Conservation (phyloP, 768 basidiomycete species). For the Phlebiopsis flavidoalba region DNA sequence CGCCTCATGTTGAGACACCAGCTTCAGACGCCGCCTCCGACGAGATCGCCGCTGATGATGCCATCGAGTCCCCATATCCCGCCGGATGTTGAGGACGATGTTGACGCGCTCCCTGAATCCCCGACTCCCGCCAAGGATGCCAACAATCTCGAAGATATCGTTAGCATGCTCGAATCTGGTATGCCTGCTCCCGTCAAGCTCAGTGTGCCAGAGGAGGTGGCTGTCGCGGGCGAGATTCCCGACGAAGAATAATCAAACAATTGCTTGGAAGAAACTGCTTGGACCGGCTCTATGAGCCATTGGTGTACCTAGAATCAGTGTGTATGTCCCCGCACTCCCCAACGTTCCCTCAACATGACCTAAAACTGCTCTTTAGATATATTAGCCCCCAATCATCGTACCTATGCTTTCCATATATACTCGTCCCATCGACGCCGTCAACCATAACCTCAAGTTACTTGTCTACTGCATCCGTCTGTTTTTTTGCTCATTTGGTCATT, state of each 20-base stretch:
- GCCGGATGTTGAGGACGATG: neutral
- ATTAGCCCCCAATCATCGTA: neutral
- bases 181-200: conserved; percentile 5
- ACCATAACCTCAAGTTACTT: too few relatives aligned
- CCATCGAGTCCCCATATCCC: conserved; percentile 9
- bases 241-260: conserved; percentile 7
- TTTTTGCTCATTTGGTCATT: neutral
- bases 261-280: neutral
- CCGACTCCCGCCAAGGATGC: conserved; percentile 17
- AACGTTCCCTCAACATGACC: neutral
- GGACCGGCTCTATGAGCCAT: neutral
- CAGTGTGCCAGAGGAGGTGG: neutral
- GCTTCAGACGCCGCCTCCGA: conserved; percentile 9
- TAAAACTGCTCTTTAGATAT: neutral
- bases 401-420: conserved; percentile 2
- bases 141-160: conserved; percentile 57
- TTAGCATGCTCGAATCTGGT: conserved; percentile 55
- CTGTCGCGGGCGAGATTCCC: conserved; percentile 11
- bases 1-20: conserved; percentile 1
- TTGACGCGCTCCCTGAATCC: conserved; percentile 8
- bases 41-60: conserved; percentile 4
- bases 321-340: neutral
- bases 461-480: neutral
- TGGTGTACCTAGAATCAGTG: neutral
- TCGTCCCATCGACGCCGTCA: neutral